These are phyloP conservation scores for Neurospora sp. DNA, from an alignment of 495 filamentous ascomycete genomes.

Conservation along the genomic window DNA sequence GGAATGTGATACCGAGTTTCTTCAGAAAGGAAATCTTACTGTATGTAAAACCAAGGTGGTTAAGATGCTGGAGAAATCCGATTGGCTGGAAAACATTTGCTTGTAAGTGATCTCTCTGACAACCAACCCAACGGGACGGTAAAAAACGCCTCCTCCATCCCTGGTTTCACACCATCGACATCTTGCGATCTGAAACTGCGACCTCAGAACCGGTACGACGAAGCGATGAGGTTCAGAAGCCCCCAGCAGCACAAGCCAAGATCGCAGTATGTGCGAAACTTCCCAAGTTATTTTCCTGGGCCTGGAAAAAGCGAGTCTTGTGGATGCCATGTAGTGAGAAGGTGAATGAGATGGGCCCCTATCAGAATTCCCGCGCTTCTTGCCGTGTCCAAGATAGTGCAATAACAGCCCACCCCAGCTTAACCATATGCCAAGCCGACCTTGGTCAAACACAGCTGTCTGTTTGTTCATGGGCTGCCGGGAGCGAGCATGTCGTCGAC, in stretches of 20 bases:
- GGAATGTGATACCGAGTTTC: too few species aligned
- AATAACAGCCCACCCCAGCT: not conserved
- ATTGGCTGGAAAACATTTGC: not conserved
- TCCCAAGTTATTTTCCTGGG: too few species aligned
- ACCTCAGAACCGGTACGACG: not conserved
- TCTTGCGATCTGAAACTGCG: not conserved
- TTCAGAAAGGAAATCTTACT: too few species aligned
- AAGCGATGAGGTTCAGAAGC: too few species aligned
- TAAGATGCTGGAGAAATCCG: not conserved
- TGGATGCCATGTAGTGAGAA: not conserved
- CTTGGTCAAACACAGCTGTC: not conserved
- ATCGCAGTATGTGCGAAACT: too few species aligned
- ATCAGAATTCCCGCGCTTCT: fast-evolving
- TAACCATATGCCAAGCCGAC: not conserved
- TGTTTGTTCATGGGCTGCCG: not conserved
- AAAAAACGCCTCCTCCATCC: not conserved
- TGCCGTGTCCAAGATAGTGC: not conserved
- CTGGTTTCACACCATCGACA: not conserved
- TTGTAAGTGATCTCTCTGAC: too few species aligned
- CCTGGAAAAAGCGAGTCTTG: too few species aligned
- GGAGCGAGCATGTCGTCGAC: not conserved
- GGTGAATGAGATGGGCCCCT: not conserved
- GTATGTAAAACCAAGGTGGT: too few species aligned
- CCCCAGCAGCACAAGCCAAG: too few species aligned
- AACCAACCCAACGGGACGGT: not conserved